Evolutionary conservation across 331 rosid genomes (phyloP).

Genomic region (Prunus yedoensis): DNA sequence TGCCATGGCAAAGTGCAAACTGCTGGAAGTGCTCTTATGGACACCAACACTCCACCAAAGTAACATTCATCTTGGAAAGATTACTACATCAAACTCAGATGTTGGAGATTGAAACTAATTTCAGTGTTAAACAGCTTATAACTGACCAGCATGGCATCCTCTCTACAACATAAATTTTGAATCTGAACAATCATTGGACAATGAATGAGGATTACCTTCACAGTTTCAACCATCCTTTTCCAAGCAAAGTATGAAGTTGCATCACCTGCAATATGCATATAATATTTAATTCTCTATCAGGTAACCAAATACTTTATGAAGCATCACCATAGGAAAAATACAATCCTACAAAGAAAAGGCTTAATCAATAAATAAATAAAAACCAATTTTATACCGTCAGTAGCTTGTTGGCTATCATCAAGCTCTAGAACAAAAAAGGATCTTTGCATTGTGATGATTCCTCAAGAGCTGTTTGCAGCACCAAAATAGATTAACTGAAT

Average conservation of each 20-base stretch:
- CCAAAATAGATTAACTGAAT: constrained; percentile 20
- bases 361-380: neutral
- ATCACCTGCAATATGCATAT: constrained; percentile 49
- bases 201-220: constrained; percentile 55
- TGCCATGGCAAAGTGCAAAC: too few species aligned
- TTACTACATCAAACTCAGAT: neutral
- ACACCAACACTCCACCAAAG: constrained; percentile 1
- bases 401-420: constrained; percentile 39
- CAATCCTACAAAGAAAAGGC: constrained; percentile 2
- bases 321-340: constrained; percentile 2
- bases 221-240: constrained; percentile 64
- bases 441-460: constrained; percentile 67
- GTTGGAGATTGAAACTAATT: neutral
- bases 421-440: constrained; percentile 64
- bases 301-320: neutral
- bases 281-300: constrained; percentile 1
- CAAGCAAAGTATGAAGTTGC: constrained; percentile 49
- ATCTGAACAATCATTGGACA: neutral
- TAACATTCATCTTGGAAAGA: neutral
- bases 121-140: neutral
- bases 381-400: constrained; percentile 36
- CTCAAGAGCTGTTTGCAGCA: constrained; percentile 56
- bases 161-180: neutral
- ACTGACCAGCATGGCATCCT: constrained; percentile 9
- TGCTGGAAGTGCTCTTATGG: too few species aligned